Conservation (phyloP, 2,329 filamentous ascomycete genomes). For the Hypoxylon sp. region DNA sequence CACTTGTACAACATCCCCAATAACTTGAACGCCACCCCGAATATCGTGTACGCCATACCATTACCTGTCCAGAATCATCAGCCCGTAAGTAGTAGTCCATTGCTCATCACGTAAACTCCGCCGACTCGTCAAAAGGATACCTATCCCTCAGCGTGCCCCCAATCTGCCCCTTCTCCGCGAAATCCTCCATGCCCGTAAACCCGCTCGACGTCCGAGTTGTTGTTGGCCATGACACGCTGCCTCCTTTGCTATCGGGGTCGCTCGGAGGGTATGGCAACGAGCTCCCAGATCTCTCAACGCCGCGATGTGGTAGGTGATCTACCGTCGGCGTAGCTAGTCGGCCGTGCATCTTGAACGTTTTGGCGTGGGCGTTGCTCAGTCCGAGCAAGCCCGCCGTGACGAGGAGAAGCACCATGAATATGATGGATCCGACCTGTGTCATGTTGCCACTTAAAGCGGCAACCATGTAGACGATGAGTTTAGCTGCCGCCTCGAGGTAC, state of each 20-base stretch:
- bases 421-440: constrained; percentile 65
- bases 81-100: neutral
- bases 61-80: neutral
- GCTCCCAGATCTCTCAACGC: constrained; percentile 3
- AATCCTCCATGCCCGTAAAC: constrained; percentile 48
- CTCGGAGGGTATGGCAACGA: constrained; percentile 47
- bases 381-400: constrained; percentile 68
- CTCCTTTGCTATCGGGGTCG: constrained; percentile 39
- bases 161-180: constrained; percentile 50
- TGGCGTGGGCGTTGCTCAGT: constrained; percentile 66
- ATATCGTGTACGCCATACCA: neutral
- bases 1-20: neutral
- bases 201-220: constrained; percentile 45
- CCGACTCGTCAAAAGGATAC: constrained; percentile 42
- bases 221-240: constrained; percentile 44
- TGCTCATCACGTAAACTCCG: constrained; percentile 32
- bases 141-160: constrained; percentile 41
- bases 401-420: constrained; percentile 67
- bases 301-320: constrained; percentile 44
- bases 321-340: constrained; percentile 59
- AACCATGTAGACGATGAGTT: constrained; percentile 71
- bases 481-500: constrained; percentile 67
- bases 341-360: constrained; percentile 66
- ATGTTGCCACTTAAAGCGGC: constrained; percentile 70
- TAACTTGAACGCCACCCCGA: neutral